Conservation (phyloP, 2,329 filamentous ascomycete genomes). For the Fusarium tuaranense region DNA sequence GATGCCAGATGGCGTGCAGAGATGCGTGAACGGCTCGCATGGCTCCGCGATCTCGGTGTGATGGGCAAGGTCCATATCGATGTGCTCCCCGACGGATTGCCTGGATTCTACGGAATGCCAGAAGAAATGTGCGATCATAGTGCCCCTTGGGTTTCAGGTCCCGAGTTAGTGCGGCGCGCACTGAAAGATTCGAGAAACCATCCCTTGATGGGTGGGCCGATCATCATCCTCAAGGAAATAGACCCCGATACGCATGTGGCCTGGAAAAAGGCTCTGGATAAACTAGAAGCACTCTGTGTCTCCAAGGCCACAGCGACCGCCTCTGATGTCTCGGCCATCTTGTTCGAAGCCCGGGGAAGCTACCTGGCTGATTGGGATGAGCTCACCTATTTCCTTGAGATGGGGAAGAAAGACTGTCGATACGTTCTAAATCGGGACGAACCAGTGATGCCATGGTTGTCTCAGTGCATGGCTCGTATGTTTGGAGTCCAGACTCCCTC, state of each 20-base stretch:
- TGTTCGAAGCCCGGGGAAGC: not conserved
- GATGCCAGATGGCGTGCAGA: not conserved
- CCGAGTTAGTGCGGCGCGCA: not conserved
- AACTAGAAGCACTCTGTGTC: not conserved
- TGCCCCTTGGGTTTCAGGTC: not conserved
- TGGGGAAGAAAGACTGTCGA: not conserved
- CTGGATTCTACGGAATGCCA: not conserved
- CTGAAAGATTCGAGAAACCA: not conserved
- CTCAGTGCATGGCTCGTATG: not conserved
- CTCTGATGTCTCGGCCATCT: not conserved
- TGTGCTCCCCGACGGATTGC: not conserved
- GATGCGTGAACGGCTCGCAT: not conserved
- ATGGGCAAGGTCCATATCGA: not conserved
- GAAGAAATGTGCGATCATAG: too few relatives aligned
- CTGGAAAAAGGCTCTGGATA: not conserved
- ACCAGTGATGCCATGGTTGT: not conserved
- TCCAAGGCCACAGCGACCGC: not conserved
- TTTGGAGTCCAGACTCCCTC: not conserved
- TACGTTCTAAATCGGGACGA: not conserved
- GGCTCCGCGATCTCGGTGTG: not conserved
- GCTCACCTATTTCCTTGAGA: fast-evolving
- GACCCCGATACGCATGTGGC: not conserved
- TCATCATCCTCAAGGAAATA: not conserved
- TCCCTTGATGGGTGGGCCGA: not conserved
- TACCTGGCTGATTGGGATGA: not conserved